Conservation (phyloP, 768 basidiomycete genomes). For the Phylloporus sp. region DNA sequence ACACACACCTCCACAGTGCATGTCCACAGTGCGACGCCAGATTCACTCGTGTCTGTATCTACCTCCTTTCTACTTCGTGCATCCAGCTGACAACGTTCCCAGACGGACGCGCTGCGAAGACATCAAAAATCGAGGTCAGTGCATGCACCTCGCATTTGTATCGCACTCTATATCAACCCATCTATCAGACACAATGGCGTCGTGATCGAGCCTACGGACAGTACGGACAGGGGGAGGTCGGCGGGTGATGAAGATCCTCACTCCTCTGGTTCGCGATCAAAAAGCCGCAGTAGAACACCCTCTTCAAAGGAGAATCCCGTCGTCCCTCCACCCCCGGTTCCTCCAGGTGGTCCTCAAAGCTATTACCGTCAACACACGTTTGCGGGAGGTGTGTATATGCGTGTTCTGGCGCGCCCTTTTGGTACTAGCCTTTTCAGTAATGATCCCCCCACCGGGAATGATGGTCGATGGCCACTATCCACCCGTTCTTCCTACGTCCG, state of each 20-base stretch:
- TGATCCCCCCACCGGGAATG: constrained; percentile 39
- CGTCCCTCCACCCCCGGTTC: constrained; percentile 30
- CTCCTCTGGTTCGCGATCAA: constrained; percentile 41
- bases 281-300: constrained; percentile 50
- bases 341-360: constrained; percentile 40
- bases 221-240: constrained; percentile 15
- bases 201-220: constrained; percentile 48
- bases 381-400: constrained; percentile 34
- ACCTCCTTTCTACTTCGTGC: constrained; percentile 12
- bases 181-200: constrained; percentile 55
- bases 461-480: constrained; percentile 41
- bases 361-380: constrained; percentile 67
- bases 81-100: constrained; percentile 13
- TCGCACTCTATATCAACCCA: background rate
- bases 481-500: constrained; percentile 48
- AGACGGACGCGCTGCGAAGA: constrained; percentile 79
- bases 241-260: constrained; percentile 22
- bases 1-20: constrained; percentile 37
- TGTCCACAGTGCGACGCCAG: constrained; percentile 79
- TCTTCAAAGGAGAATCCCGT: constrained; percentile 37
- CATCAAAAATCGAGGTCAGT: constrained; percentile 75
- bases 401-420: background rate
- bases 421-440: constrained; percentile 28
- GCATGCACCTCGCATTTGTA: constrained; percentile 3
- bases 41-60: constrained; percentile 63